These are phyloP conservation scores for Aureobasidium pullulans DNA, from an alignment of 2,329 filamentous ascomycete species.

Conservation along the genomic window DNA sequence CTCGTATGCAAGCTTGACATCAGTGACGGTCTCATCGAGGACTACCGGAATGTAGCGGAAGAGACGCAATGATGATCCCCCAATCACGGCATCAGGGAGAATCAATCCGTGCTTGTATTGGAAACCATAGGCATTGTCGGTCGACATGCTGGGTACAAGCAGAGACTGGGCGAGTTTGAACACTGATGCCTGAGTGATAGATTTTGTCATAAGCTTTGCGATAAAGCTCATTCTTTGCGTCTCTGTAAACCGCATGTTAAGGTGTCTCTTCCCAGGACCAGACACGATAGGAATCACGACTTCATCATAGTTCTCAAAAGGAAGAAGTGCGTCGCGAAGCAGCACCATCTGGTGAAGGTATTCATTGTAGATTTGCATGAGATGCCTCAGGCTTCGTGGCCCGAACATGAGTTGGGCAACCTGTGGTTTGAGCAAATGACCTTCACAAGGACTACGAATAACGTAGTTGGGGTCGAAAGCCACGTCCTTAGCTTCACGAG, in stretches of 20 bases:
- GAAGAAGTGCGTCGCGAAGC: background rate
- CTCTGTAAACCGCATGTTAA: background rate
- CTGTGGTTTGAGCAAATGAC: background rate
- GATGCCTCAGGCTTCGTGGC: background rate
- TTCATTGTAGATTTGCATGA: background rate
- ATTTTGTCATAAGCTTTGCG: conserved; percentile 3
- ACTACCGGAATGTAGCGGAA: background rate
- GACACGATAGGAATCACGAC: background rate
- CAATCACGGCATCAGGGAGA: background rate
- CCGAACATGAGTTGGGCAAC: background rate
- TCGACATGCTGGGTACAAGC: background rate
- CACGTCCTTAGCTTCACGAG: background rate
- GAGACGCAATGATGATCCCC: background rate
- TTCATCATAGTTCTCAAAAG: conserved; percentile 2
- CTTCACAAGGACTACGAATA: background rate
- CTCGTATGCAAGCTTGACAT: background rate
- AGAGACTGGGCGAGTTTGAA: background rate
- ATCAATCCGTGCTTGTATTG: background rate
- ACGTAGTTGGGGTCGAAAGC: background rate
- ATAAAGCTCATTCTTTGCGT: background rate
- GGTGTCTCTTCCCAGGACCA: background rate
- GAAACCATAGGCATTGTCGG: background rate
- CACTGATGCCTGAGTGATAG: background rate
- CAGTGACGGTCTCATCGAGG: background rate
- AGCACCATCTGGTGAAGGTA: background rate